Evolutionary conservation across 2,329 filamentous ascomycete species (phyloP).

Genomic region (Neurospora sp.): DNA sequence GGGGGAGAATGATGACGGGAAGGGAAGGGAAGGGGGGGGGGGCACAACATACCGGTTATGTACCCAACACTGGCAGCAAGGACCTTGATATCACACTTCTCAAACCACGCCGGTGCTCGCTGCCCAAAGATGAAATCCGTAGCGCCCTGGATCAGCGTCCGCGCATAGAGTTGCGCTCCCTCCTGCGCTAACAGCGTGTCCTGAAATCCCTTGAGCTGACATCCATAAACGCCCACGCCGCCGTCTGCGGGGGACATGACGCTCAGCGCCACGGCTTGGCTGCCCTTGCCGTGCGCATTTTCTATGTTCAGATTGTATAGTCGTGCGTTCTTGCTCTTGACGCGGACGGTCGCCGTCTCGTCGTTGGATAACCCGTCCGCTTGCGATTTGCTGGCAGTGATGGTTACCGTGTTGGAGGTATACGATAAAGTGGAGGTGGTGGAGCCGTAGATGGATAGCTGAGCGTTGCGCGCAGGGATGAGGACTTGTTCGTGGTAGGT

Average conservation of each 20-base stretch:
- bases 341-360: constrained; percentile 34
- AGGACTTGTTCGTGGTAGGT: constrained; percentile 54
- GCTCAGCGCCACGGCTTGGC: constrained; percentile 37
- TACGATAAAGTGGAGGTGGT: constrained; percentile 44
- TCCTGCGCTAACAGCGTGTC: constrained; percentile 38
- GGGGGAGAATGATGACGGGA: too few species aligned
- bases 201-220: constrained; percentile 36
- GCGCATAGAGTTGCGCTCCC: constrained; percentile 38
- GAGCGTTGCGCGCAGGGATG: constrained; percentile 35
- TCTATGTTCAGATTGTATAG: constrained; percentile 52
- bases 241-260: constrained; percentile 31
- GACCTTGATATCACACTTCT: constrained; percentile 30
- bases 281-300: constrained; percentile 36
- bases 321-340: constrained; percentile 40
- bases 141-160: constrained; percentile 34
- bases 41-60: constrained; percentile 26
- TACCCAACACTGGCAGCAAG: constrained; percentile 27
- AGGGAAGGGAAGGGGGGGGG: neutral
- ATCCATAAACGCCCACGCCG: constrained; percentile 35
- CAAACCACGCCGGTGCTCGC: constrained; percentile 33
- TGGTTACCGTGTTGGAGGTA: constrained; percentile 46
- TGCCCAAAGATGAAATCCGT: constrained; percentile 43
- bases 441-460: constrained; percentile 43
- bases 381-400: constrained; percentile 35
- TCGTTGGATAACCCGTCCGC: constrained; percentile 42